These are phyloP conservation scores for Aureobasidium sp. DNA, from an alignment of 2,329 filamentous ascomycete species.

Conservation along the genomic window DNA sequence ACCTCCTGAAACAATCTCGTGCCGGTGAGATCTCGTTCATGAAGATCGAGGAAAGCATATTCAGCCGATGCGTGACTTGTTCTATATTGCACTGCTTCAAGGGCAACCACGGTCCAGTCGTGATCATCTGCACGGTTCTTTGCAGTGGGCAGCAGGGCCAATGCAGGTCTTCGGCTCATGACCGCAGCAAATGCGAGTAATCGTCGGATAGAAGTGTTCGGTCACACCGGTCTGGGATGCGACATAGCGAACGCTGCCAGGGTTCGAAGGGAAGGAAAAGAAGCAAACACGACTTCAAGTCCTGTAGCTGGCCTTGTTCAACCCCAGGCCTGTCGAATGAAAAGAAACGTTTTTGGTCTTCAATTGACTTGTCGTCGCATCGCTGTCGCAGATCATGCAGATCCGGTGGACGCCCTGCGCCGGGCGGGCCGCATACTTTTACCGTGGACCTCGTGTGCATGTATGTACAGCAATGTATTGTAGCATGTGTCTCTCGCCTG, in stretches of 20 bases:
- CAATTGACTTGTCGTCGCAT: constrained; percentile 5
- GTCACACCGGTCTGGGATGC: background rate
- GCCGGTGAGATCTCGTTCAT: background rate
- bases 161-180: constrained; percentile 16
- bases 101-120: constrained; percentile 9
- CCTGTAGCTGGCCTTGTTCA: background rate
- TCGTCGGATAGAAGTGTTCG: background rate
- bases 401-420: constrained; percentile 13
- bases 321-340: background rate
- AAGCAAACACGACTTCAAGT: background rate
- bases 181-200: constrained; percentile 8
- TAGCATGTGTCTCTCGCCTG: constrained; percentile 11
- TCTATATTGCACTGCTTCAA: constrained; percentile 3
- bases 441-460: constrained; percentile 15
- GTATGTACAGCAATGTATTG: constrained; percentile 12
- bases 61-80: constrained; percentile 2
- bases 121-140: constrained; percentile 16
- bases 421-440: constrained; percentile 16
- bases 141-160: constrained; percentile 10
- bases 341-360: background rate
- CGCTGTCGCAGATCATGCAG: constrained; percentile 14
- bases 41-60: background rate
- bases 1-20: constrained; percentile 7
- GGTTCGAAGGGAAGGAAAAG: background rate
- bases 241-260: constrained; percentile 11